phyloP scores from a whole-genome alignment of 2,329 filamentous ascomycete genomes.

The Davidsoniella eucalypti region DNA sequence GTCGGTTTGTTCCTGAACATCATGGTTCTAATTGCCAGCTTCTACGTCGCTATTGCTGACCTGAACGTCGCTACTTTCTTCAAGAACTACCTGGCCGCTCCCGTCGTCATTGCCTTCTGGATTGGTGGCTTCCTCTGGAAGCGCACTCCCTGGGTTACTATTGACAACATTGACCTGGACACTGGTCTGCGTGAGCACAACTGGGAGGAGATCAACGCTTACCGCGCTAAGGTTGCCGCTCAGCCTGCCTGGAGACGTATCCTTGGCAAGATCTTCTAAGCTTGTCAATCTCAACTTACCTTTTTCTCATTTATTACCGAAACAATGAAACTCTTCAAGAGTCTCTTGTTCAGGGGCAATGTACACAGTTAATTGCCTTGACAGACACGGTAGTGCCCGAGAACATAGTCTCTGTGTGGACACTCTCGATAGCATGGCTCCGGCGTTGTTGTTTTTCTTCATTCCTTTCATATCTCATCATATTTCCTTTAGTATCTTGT shows the following conservation, averaged over 20 bases:
- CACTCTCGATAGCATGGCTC: no score
- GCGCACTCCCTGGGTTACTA: conserved; percentile 38
- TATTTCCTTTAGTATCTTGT: no score
- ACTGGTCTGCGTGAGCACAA: conserved; percentile 47
- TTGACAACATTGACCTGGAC: conserved; percentile 49
- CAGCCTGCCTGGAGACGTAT: conserved; percentile 35
- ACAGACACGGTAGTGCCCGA: no score
- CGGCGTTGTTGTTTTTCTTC: no score
- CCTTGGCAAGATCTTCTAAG: conserved; percentile 24
- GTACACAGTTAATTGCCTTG: no score
- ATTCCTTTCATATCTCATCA: no score
- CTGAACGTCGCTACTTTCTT: conserved; percentile 34
- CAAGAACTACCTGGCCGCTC: conserved; percentile 34
- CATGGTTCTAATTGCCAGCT: conserved; percentile 35
- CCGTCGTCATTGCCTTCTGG: conserved; percentile 39
- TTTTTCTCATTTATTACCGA: background rate
- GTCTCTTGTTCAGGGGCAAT: no score
- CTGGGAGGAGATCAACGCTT: conserved; percentile 45
- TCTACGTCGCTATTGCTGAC: conserved; percentile 32
- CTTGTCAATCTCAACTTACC: background rate
- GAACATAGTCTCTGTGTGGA: no score
- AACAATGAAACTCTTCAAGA: no score
- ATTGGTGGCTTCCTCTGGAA: conserved; percentile 46
- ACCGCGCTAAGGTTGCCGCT: conserved; percentile 30
- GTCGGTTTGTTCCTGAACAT: conserved; percentile 40